These are phyloP conservation scores for Saprolegnia diclina DNA, from an alignment of 352 stramenopile genomes.

Conservation along the genomic window DNA sequence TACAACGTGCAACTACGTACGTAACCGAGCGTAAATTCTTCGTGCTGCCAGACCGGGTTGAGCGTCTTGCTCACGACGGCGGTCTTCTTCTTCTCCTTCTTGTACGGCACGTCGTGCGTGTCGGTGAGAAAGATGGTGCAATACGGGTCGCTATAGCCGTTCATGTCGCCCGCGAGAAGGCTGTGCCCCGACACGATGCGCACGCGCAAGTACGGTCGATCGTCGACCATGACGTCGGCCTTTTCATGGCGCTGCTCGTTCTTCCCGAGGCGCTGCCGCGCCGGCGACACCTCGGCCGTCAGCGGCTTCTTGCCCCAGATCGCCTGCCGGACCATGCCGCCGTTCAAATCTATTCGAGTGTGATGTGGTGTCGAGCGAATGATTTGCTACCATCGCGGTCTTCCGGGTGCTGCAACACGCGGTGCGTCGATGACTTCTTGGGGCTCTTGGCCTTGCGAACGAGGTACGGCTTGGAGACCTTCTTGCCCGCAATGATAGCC, in stretches of 20 bases:
- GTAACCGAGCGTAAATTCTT: slow-evolving; percentile 55
- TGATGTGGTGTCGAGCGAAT: not conserved
- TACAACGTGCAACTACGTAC: slow-evolving; percentile 30
- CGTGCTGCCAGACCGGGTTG: slow-evolving; percentile 62
- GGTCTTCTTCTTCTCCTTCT: slow-evolving; percentile 61
- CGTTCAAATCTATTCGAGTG: slow-evolving; percentile 18
- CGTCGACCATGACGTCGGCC: slow-evolving; percentile 30
- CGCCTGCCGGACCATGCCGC: slow-evolving; percentile 19
- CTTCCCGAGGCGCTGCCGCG: slow-evolving; percentile 44
- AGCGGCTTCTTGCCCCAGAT: slow-evolving; percentile 26
- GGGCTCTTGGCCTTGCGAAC: slow-evolving; percentile 4
- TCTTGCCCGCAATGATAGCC: slow-evolving; percentile 52
- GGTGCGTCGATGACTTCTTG: slow-evolving; percentile 2
- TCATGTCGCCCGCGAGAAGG: slow-evolving; percentile 47
- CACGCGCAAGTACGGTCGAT: slow-evolving; percentile 43
- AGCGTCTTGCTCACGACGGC: slow-evolving; percentile 58
- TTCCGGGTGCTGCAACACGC: slow-evolving; percentile 18
- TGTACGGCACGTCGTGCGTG: slow-evolving; percentile 32
- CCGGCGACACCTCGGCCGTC: slow-evolving; percentile 47
- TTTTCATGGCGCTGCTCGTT: slow-evolving; percentile 59
- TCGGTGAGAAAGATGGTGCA: slow-evolving; percentile 60
- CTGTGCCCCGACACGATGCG: slow-evolving; percentile 56
- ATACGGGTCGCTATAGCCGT: slow-evolving; percentile 70
- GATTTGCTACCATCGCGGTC: slow-evolving; percentile 17
- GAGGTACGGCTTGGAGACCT: slow-evolving; percentile 29